Evolutionary conservation across 2,329 filamentous ascomycete species (phyloP).

Genomic region (Aureobasidium sp.): DNA sequence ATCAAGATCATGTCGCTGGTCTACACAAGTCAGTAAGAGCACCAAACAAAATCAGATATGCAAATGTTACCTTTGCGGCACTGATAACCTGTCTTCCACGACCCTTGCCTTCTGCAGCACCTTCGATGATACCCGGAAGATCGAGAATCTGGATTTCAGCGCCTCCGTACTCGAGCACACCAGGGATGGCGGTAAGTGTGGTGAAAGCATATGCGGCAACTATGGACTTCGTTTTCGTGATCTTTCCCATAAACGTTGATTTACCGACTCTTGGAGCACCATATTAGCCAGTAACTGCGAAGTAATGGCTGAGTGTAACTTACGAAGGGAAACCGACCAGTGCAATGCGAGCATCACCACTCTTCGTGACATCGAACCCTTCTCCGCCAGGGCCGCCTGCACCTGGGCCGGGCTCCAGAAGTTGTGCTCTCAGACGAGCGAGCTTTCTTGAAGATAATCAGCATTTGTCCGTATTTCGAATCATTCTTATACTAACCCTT

Average conservation of each 20-base stretch:
- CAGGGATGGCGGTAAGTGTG: slow-evolving; percentile 92
- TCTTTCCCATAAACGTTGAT: slow-evolving; percentile 97
- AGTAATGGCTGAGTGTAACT: not conserved
- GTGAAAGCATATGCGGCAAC: slow-evolving; percentile 97
- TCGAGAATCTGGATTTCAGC: slow-evolving; percentile 99
- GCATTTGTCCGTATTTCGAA: not conserved
- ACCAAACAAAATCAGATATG: not conserved
- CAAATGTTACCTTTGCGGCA: slow-evolving; percentile 63
- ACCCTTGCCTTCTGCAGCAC: slow-evolving; percentile 96
- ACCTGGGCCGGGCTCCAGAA: slow-evolving; percentile 81
- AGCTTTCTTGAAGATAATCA: slow-evolving; percentile 64
- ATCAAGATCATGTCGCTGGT: slow-evolving; percentile 96
- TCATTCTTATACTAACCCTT: slow-evolving; percentile 61
- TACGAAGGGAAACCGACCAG: slow-evolving; percentile 92
- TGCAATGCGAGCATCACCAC: slow-evolving; percentile 91
- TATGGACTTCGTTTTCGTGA: slow-evolving; percentile 95
- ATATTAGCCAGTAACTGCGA: not conserved
- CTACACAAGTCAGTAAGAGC: slow-evolving; percentile 28
- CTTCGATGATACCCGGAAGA: slow-evolving; percentile 96
- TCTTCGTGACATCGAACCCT: slow-evolving; percentile 88
- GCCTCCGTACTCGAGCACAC: slow-evolving; percentile 93
- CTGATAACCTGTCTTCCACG: slow-evolving; percentile 96
- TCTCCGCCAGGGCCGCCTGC: slow-evolving; percentile 69
- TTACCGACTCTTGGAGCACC: slow-evolving; percentile 63
- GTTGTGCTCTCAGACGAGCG: slow-evolving; percentile 84